Evolutionary conservation across 371 early-diverging fungal genomes (phyloP).

Genomic region (Mucor velutinosus): DNA sequence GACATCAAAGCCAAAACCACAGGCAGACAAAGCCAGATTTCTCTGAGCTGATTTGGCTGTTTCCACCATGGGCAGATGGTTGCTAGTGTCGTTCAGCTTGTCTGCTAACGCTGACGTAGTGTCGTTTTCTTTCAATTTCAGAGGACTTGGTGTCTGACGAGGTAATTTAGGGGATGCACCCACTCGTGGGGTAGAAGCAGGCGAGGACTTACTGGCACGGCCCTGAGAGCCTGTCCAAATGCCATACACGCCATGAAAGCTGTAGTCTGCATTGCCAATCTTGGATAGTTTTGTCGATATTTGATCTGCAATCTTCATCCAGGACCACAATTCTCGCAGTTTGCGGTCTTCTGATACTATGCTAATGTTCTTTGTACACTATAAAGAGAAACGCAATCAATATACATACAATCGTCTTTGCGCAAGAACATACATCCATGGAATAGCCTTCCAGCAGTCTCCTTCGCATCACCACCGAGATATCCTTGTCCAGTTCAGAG

Average conservation of each 20-base stretch:
- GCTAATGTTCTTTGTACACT: constrained; percentile 45
- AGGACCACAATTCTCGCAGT: constrained; percentile 72
- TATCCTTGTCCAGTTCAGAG: constrained; percentile 59
- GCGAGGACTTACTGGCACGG: constrained; percentile 35
- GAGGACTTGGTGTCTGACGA: constrained; percentile 11
- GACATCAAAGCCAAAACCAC: constrained; percentile 73
- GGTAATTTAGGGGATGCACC: constrained; percentile 10
- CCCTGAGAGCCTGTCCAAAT: constrained; percentile 50
- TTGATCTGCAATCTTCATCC: constrained; percentile 69
- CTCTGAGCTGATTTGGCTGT: constrained; percentile 63
- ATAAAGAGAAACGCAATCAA: background rate
- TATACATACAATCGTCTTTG: background rate
- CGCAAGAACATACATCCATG: constrained; percentile 59
- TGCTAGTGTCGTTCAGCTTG: background rate
- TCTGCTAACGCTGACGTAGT: background rate
- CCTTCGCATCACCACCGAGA: constrained; percentile 78
- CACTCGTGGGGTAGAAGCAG: constrained; percentile 33
- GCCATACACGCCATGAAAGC: constrained; percentile 72
- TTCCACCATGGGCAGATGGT: constrained; percentile 47
- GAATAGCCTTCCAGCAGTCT: constrained; percentile 75
- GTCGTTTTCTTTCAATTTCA: background rate
- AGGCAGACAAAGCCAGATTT: constrained; percentile 66
- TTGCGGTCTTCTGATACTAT: constrained; percentile 43
- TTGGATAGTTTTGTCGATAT: constrained; percentile 55
- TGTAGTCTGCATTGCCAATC: constrained; percentile 62